Percentiles rank a stretch among this genome's conserved stretches.
Evolutionary conservation across 2,329 filamentous ascomycete species (phyloP).

Genomic region (Paecilomyces formosus): DNA sequence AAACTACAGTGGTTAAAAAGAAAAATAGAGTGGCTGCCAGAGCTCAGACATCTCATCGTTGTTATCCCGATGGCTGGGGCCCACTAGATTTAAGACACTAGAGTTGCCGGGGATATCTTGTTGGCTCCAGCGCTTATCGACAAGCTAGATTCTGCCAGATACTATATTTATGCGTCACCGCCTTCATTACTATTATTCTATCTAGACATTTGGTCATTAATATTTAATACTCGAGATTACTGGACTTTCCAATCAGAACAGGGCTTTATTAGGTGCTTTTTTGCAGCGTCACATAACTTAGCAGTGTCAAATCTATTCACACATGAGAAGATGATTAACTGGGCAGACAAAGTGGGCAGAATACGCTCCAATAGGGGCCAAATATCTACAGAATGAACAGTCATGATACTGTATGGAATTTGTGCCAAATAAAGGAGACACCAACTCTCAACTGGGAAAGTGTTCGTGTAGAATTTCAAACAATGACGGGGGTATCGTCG

Average conservation of each 20-base stretch:
- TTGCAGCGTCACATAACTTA: too few relatives aligned
- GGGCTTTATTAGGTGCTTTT: too few relatives aligned
- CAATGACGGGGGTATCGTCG: neutral
- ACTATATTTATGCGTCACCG: neutral
- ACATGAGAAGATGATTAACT: neutral
- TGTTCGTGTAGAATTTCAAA: neutral
- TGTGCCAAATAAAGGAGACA: neutral
- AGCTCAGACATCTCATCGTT: neutral
- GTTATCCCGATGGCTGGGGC: neutral
- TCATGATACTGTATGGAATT: neutral
- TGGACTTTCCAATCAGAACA: too few relatives aligned
- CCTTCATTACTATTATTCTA: neutral
- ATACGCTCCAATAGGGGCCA: neutral
- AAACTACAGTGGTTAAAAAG: neutral
- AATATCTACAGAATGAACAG: neutral
- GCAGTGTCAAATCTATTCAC: too few relatives aligned
- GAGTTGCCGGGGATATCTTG: neutral
- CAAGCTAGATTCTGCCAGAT: neutral
- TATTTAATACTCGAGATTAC: too few relatives aligned
- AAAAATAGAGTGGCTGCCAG: neutral
- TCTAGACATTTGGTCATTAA: too few relatives aligned
- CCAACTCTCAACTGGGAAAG: neutral
- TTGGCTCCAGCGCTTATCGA: neutral
- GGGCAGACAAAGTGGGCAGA: neutral
- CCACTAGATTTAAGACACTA: neutral